Conservation (phyloP, 345 rosid genomes). For the Garcia nutans region DNA sequence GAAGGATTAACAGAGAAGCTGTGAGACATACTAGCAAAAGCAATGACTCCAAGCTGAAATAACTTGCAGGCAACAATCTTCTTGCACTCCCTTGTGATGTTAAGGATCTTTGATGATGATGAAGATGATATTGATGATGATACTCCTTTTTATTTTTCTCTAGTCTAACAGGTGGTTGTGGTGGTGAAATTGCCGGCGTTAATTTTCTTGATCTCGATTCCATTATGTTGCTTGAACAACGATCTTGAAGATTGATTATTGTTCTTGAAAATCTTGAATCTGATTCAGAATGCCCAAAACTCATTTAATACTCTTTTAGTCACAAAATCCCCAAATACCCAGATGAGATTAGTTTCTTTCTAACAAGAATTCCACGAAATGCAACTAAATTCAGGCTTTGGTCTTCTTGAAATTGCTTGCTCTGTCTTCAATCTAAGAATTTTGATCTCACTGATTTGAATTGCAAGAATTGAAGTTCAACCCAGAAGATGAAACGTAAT, state of each 20-base stretch:
- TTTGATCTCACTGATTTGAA: background rate
- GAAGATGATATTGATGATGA: background rate
- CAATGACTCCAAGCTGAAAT: constrained; percentile 64
- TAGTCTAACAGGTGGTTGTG: background rate
- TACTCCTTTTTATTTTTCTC: constrained; percentile 33
- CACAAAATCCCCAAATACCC: background rate
- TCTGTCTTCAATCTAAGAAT: background rate
- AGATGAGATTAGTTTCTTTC: background rate
- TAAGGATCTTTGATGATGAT: constrained; percentile 16
- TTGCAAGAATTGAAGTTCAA: background rate
- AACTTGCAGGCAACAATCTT: constrained; percentile 41
- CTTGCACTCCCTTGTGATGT: constrained; percentile 36
- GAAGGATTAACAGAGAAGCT: constrained; percentile 68
- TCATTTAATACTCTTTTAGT: constrained; percentile 12
- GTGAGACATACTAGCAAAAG: constrained; percentile 58
- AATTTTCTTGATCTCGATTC: constrained; percentile 26
- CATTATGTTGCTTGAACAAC: constrained; percentile 27
- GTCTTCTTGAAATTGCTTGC: background rate
- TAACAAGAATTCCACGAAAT: background rate
- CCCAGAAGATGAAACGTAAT: background rate
- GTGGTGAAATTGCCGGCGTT: background rate
- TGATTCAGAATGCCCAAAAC: constrained; percentile 19
- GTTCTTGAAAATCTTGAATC: constrained; percentile 12
- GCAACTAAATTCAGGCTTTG: background rate
- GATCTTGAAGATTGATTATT: constrained; percentile 24